Percentiles rank a stretch among this genome's conserved stretches.
Evolutionary conservation across 345 rosid species (phyloP).

Genomic region (Noccaea bulbosa): DNA sequence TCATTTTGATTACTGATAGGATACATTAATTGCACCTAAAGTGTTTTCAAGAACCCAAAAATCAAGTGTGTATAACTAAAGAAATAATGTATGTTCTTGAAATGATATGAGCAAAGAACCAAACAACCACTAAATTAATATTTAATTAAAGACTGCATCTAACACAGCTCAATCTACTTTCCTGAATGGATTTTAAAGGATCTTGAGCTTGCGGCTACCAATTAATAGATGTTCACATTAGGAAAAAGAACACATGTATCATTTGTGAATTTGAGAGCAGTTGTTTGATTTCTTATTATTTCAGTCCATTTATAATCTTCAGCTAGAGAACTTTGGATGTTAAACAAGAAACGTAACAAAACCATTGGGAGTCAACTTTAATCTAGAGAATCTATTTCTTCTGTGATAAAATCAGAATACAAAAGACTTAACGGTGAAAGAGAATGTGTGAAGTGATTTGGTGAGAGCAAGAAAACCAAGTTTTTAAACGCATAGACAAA

Average conservation of each 20-base stretch:
- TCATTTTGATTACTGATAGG: not conserved
- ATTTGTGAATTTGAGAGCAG: not conserved
- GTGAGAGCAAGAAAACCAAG: constrained; percentile 16
- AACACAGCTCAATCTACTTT: constrained; percentile 38
- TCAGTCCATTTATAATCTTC: not conserved
- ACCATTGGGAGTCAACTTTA: constrained; percentile 9
- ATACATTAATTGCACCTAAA: not conserved
- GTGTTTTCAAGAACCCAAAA: not conserved
- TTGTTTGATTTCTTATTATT: not conserved
- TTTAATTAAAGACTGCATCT: constrained; percentile 15
- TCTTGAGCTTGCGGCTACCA: constrained; percentile 7
- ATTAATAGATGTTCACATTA: no score
- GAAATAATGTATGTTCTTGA: constrained; percentile 1
- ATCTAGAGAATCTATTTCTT: constrained; percentile 37
- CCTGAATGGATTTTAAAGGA: constrained; percentile 39
- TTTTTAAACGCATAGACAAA: not conserved
- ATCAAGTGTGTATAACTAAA: not conserved
- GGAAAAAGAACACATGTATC: no score
- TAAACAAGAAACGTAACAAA: constrained; percentile 3
- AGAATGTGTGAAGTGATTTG: constrained; percentile 8
- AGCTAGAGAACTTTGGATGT: not conserved
- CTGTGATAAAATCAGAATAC: constrained; percentile 22
- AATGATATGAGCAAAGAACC: not conserved
- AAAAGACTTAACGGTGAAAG: not conserved
- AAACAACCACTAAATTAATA: not conserved